These are phyloP conservation scores for Arthrocladium fulminans DNA, from an alignment of 2,329 filamentous ascomycete genomes.

Conservation along the genomic window DNA sequence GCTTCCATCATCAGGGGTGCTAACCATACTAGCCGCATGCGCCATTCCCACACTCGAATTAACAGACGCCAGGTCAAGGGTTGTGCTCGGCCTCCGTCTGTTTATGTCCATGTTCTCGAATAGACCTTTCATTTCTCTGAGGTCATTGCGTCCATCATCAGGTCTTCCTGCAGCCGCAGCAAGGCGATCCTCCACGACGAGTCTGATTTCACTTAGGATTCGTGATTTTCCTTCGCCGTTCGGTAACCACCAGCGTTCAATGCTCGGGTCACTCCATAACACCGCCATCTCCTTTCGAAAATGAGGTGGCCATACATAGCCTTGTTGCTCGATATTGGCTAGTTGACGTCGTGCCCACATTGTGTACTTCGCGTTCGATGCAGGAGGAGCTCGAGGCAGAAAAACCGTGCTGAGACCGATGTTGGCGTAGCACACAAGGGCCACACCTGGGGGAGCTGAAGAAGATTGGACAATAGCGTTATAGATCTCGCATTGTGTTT, in stretches of 20 bases:
- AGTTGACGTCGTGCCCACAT: slow-evolving; percentile 76
- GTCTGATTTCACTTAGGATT: slow-evolving; percentile 66
- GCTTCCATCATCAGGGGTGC: slow-evolving; percentile 5
- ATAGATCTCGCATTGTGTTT: slow-evolving; percentile 66
- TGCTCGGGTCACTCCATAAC: slow-evolving; percentile 52
- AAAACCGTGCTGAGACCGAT: slow-evolving; percentile 70
- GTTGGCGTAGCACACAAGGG: slow-evolving; percentile 65
- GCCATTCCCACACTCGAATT: slow-evolving; percentile 1
- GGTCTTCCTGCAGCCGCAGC: slow-evolving; percentile 35
- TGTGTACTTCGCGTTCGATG: slow-evolving; percentile 53
- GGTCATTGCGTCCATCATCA: slow-evolving; percentile 32
- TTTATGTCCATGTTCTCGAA: slow-evolving; percentile 55
- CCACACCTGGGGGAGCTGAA: slow-evolving; percentile 57
- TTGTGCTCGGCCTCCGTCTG: slow-evolving; percentile 27
- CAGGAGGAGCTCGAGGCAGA: slow-evolving; percentile 48
- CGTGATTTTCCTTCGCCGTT: slow-evolving; percentile 66
- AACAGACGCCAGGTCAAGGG: background rate
- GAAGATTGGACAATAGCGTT: slow-evolving; percentile 69
- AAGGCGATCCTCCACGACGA: slow-evolving; percentile 66
- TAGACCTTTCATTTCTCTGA: slow-evolving; percentile 66
- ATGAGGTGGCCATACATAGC: slow-evolving; percentile 71
- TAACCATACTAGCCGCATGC: slow-evolving; percentile 2
- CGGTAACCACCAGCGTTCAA: slow-evolving; percentile 82
- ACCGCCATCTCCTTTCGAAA: slow-evolving; percentile 68
- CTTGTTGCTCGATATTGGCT: slow-evolving; percentile 63